Evolutionary conservation across 2,329 filamentous ascomycete genomes (phyloP).

Genomic region (Beauveria pseudobassiana): DNA sequence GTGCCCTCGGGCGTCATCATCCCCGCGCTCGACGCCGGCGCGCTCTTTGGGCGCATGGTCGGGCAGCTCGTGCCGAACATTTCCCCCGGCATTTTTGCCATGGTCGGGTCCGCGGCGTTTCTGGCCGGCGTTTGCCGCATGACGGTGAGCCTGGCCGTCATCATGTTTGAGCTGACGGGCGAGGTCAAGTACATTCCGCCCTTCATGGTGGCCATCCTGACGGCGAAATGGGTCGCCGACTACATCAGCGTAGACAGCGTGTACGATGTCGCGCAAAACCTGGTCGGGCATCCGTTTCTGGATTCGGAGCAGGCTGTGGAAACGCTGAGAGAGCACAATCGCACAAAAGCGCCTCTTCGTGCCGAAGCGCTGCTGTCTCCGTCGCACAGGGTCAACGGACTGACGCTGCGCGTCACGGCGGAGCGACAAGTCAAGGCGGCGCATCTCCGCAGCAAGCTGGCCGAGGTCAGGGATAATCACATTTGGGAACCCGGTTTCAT

Average conservation of each 20-base stretch:
- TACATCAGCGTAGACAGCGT: conserved; percentile 44
- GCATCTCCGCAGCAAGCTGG: background rate
- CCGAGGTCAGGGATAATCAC: conserved; percentile 22
- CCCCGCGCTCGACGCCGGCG: conserved; percentile 92
- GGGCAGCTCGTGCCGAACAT: conserved; percentile 86
- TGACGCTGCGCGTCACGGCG: background rate
- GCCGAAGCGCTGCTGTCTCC: background rate
- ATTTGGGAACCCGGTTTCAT: conserved; percentile 48
- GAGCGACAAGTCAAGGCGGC: background rate
- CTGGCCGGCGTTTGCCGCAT: conserved; percentile 89
- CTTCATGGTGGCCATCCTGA: conserved; percentile 98
- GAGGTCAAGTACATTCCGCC: conserved; percentile 93
- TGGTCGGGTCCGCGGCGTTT: conserved; percentile 88
- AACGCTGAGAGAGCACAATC: conserved; percentile 28
- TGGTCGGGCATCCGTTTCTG: conserved; percentile 51
- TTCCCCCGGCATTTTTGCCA: conserved; percentile 90
- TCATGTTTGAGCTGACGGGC: conserved; percentile 98
- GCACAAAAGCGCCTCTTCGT: conserved; percentile 28
- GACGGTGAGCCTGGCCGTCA: conserved; percentile 96
- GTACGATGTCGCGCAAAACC: conserved; percentile 52
- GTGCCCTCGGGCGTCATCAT: conserved; percentile 94
- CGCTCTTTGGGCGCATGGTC: conserved; percentile 78
- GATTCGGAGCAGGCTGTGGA: conserved; percentile 41
- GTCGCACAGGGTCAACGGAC: background rate
- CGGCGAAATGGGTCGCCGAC: conserved; percentile 96